Evolutionary conservation across 306 rosid genomes (phyloP), one percentile per base, ranked within the genome.

Genomic region (Vigna reflexopilosa): DNA sequence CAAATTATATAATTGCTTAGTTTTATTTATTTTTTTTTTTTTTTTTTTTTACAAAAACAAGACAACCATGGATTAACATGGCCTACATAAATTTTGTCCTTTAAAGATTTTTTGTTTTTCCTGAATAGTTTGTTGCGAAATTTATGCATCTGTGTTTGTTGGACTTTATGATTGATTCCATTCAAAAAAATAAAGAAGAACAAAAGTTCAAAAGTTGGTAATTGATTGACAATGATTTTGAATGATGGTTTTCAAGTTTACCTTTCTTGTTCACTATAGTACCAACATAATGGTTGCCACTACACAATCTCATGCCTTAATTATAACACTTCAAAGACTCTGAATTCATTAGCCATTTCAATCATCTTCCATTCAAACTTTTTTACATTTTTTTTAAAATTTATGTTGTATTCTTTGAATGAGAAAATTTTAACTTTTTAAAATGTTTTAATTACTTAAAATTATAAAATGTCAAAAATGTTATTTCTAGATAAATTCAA

Each of bases 181-280:
- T 5, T 36, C 2, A 2, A 54, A 3, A 22, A 54, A 54, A 17
- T 8, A 54, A 54, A 7, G 9, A 17, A 17, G 7, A 17, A 17
- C 1, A 16, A 50, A 15, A 49, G 19, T 13, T 7, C 1, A 16
- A 50, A 15, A 49, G 19, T 13, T 7, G 14, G 32, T 24, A 15
- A 70, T 59, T 65, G 78, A 73, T 72, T 72, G 49, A 56, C 38
- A 32, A 24, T 63, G 45, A 52, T 42, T 52, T 40, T 63, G 69
- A 73, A 73, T 51, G 6, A 72, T 72, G 59, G 34, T 56, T 65
- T 63, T 20, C 56, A 64, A 64, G 50, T 44, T 80, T 51, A 26
- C 50, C 71, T 72, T 62, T 72, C n/a, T 66, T 73, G 49, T 64
- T 44, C 73, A 51, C 45, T 51, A 16, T 30, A 12, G 10, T 42